Base-by-base conservation (phyloP, 2,329 filamentous ascomycete genomes). In the Microascus cirrosus region DNA sequence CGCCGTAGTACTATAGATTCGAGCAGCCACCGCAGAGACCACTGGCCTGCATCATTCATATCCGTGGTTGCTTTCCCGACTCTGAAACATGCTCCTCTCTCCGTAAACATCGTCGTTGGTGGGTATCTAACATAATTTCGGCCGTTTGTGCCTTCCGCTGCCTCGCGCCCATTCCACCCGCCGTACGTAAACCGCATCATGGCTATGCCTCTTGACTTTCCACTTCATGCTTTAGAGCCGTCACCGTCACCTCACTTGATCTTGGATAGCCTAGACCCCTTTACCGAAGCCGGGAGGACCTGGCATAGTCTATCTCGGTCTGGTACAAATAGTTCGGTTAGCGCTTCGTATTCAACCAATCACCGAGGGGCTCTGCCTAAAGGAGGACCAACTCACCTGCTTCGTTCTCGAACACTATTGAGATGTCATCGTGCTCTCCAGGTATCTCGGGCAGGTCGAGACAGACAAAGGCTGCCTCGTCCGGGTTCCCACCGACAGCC, bases 401-500 rank as follows among this genome's bases (percentile, higher is more conserved):
- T 68, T 90, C 87, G 53, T 79, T 85, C 62, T 95, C 90, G 75
- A 96, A 96, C 60, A 86, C 72, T 65, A 96, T 85, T 12, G 86
- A 82, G 63, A 96, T 90, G 73, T 96, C 92, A 69, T 96, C 92
- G 71, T 96, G 90, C 73, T 96, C 92, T 55, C 89, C 89, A 1
- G 91, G 89, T 70, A 95, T 89, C 65, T 96, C 91, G 20, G 91
- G 86, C 70, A 91, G 82, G 70, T 96, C 92, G 59, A 96, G 73
- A 68, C 89, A 94, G 45, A 95, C 80, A 73, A 93, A 96, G 28
- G 84, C 81, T 67, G 84, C 82, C 61, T 86, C 84, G 53, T 82
- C 77, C 51, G 79, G 69, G n/a, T 53, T 32, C 4, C 28, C 56
- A 22, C 13, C 56, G 0, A 22, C 34, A 7, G 28, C 53, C 53